These are phyloP conservation scores for Cladophialophora chaetospira DNA, from an alignment of 2,329 filamentous ascomycete species.

Conservation along the genomic window DNA sequence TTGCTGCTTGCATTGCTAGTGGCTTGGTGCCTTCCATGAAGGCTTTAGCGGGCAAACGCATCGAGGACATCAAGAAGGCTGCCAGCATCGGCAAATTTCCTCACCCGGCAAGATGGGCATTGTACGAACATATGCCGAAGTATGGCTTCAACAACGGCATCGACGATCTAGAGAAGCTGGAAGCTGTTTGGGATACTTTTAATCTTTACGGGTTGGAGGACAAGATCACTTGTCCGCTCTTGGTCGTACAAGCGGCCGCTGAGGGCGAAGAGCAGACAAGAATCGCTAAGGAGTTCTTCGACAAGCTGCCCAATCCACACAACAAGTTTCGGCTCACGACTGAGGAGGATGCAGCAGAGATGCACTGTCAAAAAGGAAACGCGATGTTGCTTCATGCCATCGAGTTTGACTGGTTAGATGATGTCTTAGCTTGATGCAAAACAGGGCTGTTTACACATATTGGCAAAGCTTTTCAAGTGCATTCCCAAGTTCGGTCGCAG, in stretches of 20 bases:
- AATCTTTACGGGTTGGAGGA: constrained; percentile 10
- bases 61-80: not conserved
- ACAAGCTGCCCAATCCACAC: constrained; percentile 16
- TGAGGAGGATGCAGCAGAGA: constrained; percentile 14
- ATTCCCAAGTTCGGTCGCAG: too few relatives aligned
- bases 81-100: constrained; percentile 2
- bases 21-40: constrained; percentile 7
- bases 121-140: constrained; percentile 18
- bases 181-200: not conserved
- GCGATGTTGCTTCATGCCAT: constrained; percentile 15
- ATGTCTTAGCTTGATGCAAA: constrained; percentile 9
- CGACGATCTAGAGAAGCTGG: constrained; percentile 3
- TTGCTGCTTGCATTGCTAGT: constrained; percentile 33
- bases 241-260: constrained; percentile 10
- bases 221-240: constrained; percentile 15
- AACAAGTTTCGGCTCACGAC: constrained; percentile 15
- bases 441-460: too few relatives aligned
- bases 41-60: not conserved
- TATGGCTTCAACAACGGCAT: constrained; percentile 14
- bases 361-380: constrained; percentile 20
- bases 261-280: constrained; percentile 9
- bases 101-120: not conserved
- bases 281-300: constrained; percentile 6
- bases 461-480: too few relatives aligned
- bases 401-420: constrained; percentile 21